These are phyloP conservation scores for Dentipellis fragilis DNA, from an alignment of 768 basidiomycete species.

Conservation along the genomic window DNA sequence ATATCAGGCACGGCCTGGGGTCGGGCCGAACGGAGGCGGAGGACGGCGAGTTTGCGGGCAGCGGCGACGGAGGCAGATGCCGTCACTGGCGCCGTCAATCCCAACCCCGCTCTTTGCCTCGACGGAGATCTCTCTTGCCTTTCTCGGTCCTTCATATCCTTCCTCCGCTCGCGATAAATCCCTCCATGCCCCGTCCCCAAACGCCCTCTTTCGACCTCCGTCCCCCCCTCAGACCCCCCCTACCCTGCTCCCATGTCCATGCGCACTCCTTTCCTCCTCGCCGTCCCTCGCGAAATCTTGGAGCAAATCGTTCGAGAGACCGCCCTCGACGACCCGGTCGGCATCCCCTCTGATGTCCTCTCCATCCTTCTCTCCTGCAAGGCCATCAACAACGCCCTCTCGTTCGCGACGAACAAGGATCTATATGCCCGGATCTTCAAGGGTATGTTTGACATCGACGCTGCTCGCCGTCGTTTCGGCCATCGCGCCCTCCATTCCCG, in stretches of 20 bases:
- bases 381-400: slow-evolving; percentile 28
- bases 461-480: slow-evolving; percentile 41
- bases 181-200: slow-evolving; percentile 4
- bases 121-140: neutral
- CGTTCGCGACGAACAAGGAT: slow-evolving; percentile 18
- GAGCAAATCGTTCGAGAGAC: slow-evolving; percentile 42
- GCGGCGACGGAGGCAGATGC: too few relatives aligned
- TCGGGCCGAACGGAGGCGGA: too few relatives aligned
- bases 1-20: too few relatives aligned
- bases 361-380: slow-evolving; percentile 39
- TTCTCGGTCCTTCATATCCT: neutral
- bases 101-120: neutral
- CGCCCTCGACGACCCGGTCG: slow-evolving; percentile 28
- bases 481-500: slow-evolving; percentile 26
- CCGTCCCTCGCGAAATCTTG: slow-evolving; percentile 35
- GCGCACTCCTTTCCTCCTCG: slow-evolving; percentile 4
- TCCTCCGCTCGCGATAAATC: slow-evolving; percentile 8
- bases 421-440: slow-evolving; percentile 49
- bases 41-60: too few relatives aligned
- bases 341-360: slow-evolving; percentile 36
- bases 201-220: slow-evolving; percentile 3
- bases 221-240: neutral
- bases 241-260: neutral
- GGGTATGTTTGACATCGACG: slow-evolving; percentile 44
- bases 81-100: too few relatives aligned